Evolutionary conservation across 371 early-diverging fungal species (phyloP), one percentile per base, ranked within the genome.

Genomic region (Mucor lusitanicus): DNA sequence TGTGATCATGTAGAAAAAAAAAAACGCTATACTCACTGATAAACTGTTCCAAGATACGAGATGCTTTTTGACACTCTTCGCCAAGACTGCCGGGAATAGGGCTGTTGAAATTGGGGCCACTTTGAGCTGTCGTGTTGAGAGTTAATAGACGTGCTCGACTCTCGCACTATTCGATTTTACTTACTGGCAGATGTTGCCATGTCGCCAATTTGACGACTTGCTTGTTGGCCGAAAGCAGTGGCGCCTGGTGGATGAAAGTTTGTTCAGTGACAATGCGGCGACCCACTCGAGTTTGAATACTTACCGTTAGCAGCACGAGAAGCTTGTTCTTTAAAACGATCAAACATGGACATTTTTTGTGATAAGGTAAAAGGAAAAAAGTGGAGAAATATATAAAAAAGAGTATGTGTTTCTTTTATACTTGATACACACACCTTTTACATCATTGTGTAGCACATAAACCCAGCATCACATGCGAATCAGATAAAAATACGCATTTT

Each of bases 1-100:
- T 11, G 28, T 44, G 11, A 1, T n/a, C 27, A 7, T 39, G 15
- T 42, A 48, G 35, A 28, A 13, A 58, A 15, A 28, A 61, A 32
- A 13, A 46, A 30, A 33, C 32, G 9, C 5, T 32, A 6, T 48
- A 60, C 70, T 81, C 64, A 75, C 81, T 70, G 28, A 78, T 86
- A 57, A 90, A 90, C 44, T 78, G 63, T 48, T 79, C 78, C 25
- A 90, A 75, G 57, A 89, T 89, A 57, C 85, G 76, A 15, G 88
- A 77, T 25, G 85, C 88, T 64, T 88, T 90, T 64, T 69, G 59
- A 55, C 84, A 79, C 66, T 87, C 88, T 67, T 81, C 81, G 35
- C 64, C 61, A 42, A 88, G 74, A 40, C 65, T 75, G 4, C 75
- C 69, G 8, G 77, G 80, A 56, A 83, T 69, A 15, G 82, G 85